These are phyloP conservation scores for Tricladium varicosporioides DNA, from an alignment of 2,329 filamentous ascomycete genomes.

Conservation along the genomic window DNA sequence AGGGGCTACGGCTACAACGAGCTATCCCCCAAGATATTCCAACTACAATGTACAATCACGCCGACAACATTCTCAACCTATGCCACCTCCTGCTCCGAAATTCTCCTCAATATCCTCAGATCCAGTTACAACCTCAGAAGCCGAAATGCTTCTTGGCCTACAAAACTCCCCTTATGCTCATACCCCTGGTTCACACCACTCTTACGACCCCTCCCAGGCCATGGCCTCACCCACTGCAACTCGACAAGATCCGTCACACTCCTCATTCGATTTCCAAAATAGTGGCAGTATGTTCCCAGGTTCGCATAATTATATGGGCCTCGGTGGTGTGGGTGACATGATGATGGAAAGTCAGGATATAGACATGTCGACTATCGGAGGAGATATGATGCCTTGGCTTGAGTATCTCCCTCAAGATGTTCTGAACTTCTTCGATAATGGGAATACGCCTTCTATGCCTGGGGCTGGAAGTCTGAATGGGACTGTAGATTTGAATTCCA, in stretches of 20 bases:
- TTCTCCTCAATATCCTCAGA: slow-evolving; percentile 32
- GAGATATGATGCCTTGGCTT: slow-evolving; percentile 73
- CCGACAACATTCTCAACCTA: slow-evolving; percentile 21
- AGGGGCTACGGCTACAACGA: slow-evolving; percentile 46
- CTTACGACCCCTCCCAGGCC: slow-evolving; percentile 12
- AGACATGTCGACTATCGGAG: slow-evolving; percentile 66
- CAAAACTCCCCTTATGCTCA: slow-evolving; percentile 40
- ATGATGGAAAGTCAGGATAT: slow-evolving; percentile 77
- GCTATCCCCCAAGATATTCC: slow-evolving; percentile 16
- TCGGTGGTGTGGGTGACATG: slow-evolving; percentile 44
- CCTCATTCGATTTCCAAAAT: slow-evolving; percentile 18
- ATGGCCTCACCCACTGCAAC: slow-evolving; percentile 13
- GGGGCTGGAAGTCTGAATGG: background rate
- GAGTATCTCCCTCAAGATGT: slow-evolving; percentile 71
- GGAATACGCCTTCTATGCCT: slow-evolving; percentile 1
- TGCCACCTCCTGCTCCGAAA: slow-evolving; percentile 34
- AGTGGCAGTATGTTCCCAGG: slow-evolving; percentile 10
- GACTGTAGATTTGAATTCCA: background rate
- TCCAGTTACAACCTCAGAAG: slow-evolving; percentile 41
- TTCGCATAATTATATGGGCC: slow-evolving; percentile 22
- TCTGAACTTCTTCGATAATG: slow-evolving; percentile 50
- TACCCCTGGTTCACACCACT: slow-evolving; percentile 18
- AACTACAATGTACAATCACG: slow-evolving; percentile 43
- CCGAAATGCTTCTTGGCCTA: slow-evolving; percentile 47
- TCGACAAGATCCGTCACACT: slow-evolving; percentile 2